These are phyloP conservation scores for Porodaedalea pini DNA, from an alignment of 1,284 basidiomycete species.

Conservation along the genomic window DNA sequence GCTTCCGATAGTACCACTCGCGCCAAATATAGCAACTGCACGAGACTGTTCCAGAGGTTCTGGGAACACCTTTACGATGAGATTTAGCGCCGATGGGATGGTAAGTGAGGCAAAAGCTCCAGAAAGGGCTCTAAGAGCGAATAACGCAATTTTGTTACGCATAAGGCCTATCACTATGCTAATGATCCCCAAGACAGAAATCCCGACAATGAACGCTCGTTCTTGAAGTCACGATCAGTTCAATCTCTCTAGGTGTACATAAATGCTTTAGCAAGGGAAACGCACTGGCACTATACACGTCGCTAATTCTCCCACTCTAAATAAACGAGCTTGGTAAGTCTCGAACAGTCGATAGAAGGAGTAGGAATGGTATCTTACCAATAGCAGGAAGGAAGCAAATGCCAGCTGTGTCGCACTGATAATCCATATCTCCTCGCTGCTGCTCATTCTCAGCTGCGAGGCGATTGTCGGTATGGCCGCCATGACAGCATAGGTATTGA, in stretches of 20 bases:
- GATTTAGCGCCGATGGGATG: constrained; percentile 45
- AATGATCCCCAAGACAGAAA: constrained; percentile 35
- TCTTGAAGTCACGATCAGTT: constrained; percentile 17
- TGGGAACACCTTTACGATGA: constrained; percentile 45
- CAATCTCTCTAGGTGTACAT: not conserved
- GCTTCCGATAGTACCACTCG: constrained; percentile 42
- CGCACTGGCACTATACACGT: constrained; percentile 35
- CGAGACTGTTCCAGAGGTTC: constrained; percentile 42
- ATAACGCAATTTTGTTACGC: constrained; percentile 37
- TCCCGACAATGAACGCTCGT: constrained; percentile 31
- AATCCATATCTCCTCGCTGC: constrained; percentile 34
- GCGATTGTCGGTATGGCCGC: constrained; percentile 28
- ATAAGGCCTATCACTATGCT: constrained; percentile 41
- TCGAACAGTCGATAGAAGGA: not conserved
- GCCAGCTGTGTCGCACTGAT: constrained; percentile 41
- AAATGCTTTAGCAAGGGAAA: constrained; percentile 3
- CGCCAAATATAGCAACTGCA: constrained; percentile 44
- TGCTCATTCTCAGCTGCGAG: constrained; percentile 26
- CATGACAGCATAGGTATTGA: constrained; percentile 42
- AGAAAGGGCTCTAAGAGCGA: constrained; percentile 41
- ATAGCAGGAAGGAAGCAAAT: constrained; percentile 41
- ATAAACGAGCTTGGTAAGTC: not conserved
- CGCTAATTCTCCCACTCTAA: constrained; percentile 35
- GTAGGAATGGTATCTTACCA: constrained; percentile 30
- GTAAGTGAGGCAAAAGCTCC: constrained; percentile 42